Percentiles rank a stretch among this genome's conserved stretches.
These are phyloP conservation scores for Pinus taeda DNA, from an alignment of 75 land plant species.

Conservation along the genomic window DNA sequence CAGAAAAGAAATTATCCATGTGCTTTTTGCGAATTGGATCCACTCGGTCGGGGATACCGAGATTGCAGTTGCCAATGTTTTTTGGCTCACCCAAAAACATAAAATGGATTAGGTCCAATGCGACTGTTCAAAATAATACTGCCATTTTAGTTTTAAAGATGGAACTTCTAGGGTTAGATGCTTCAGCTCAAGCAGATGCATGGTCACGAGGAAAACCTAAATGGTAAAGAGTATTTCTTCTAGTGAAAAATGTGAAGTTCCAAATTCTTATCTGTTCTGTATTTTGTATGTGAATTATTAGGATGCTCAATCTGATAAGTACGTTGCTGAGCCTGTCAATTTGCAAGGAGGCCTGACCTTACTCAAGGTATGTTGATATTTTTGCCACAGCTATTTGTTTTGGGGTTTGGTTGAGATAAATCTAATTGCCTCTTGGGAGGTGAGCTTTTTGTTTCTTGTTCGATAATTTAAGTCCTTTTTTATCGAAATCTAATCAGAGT, in stretches of 20 bases:
- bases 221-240: too few relatives aligned
- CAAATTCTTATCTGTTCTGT: background rate
- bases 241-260: background rate
- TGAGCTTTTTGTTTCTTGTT: background rate
- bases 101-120: background rate
- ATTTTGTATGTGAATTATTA: constrained; percentile 12
- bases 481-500: constrained; percentile 43
- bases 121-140: background rate
- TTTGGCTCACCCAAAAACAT: too few relatives aligned
- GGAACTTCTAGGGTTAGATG: background rate
- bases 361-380: constrained; percentile 47
- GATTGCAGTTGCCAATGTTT: too few relatives aligned
- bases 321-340: constrained; percentile 62
- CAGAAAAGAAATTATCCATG: too few relatives aligned
- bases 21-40: too few relatives aligned
- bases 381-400: background rate
- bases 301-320: constrained; percentile 54
- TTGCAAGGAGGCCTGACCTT: constrained; percentile 54
- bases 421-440: background rate
- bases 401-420: background rate
- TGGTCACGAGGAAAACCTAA: too few relatives aligned
- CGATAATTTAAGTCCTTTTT: background rate
- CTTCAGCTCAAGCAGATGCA: background rate
- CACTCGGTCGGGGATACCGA: too few relatives aligned
- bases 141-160: background rate